These are phyloP conservation scores for Punica granatum DNA, from an alignment of 345 rosid species.

Conservation along the genomic window DNA sequence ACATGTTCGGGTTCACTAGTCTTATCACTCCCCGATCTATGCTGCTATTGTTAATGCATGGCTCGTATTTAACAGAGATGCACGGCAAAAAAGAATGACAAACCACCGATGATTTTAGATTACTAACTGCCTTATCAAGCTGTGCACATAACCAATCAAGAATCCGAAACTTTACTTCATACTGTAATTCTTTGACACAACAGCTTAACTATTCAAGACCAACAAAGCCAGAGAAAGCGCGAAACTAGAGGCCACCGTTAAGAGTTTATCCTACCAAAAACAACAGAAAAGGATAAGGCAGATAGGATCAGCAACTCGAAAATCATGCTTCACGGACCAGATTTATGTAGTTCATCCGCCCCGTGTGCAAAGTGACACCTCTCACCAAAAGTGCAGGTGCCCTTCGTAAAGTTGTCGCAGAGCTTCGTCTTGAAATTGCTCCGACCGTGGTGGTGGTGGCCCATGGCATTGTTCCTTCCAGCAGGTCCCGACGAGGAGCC, in stretches of 20 bases:
- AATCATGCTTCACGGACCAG: slow-evolving; percentile 20
- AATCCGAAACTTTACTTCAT: background rate
- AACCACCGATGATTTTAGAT: background rate
- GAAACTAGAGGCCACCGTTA: background rate
- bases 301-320: background rate
- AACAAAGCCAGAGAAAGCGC: background rate
- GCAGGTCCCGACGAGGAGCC: slow-evolving; percentile 37
- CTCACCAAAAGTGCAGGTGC: slow-evolving; percentile 79
- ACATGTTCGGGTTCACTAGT: too few relatives aligned
- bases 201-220: background rate
- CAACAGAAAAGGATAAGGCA: background rate
- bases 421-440: slow-evolving; percentile 78
- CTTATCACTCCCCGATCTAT: too few relatives aligned
- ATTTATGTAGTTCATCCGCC: slow-evolving; percentile 52
- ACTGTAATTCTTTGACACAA: background rate
- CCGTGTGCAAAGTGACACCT: slow-evolving; percentile 95
- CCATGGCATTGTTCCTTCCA: slow-evolving; percentile 18
- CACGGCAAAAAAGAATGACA: background rate
- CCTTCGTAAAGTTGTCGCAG: slow-evolving; percentile 67
- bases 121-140: background rate
- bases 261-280: background rate
- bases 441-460: slow-evolving; percentile 13
- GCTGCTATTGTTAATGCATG: background rate
- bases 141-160: background rate
- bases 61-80: background rate